Base-by-base conservation (phyloP, 2,329 filamentous ascomycete genomes). In the Thielaviopsis euricoi region DNA sequence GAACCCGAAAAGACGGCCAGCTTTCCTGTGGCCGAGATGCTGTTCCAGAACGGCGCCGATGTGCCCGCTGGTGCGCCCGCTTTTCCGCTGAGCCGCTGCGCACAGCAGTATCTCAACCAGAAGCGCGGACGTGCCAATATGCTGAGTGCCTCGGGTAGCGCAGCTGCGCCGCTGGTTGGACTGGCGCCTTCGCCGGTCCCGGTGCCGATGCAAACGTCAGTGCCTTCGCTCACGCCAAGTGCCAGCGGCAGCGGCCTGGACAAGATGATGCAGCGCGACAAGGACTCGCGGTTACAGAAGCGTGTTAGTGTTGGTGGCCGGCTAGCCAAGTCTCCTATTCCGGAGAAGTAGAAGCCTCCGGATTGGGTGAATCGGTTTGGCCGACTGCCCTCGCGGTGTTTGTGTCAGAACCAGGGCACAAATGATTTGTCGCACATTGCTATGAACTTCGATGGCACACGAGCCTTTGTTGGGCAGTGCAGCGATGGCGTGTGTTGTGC, bases 1-100 rank as follows among this genome's bases (percentile, higher is more conserved):
- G 61, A 71, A 63, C 66, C 78, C 66, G 65, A 74, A 57, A 82
- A 81, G 63, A 67, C 74, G 2, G 76, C 83, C 9, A 80, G 90
- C 0, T 98, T 98, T 67, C 84, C 93, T 0, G 77, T 97, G 49
- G 93, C 93, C 15, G 93, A 98, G 69, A 73, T 98, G 60, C 77
- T 98, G 15, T 76, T 95, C 15, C 94, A 97, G 65, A 97, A 98
- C 66, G 93, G 93, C 17, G 90, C 90, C 3, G 86, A 95, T 62
- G 85, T 97, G 37, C 91, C 93, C 0, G 67, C 74, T 1, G 74
- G 81, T 1, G 76, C 86, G 61, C 87, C 90, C 0, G 85, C 88
- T 0, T 90, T 97, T 63, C 89, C 89, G 0, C 77, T 98, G 12
- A 89, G 88, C 61, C 76, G 81, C 10, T 85, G 84, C 52, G 91